Percentiles rank a stretch among this genome's conserved stretches.
These are phyloP conservation scores for Cladosporium sp. DNA, from an alignment of 2,329 filamentous ascomycete species.

Conservation along the genomic window DNA sequence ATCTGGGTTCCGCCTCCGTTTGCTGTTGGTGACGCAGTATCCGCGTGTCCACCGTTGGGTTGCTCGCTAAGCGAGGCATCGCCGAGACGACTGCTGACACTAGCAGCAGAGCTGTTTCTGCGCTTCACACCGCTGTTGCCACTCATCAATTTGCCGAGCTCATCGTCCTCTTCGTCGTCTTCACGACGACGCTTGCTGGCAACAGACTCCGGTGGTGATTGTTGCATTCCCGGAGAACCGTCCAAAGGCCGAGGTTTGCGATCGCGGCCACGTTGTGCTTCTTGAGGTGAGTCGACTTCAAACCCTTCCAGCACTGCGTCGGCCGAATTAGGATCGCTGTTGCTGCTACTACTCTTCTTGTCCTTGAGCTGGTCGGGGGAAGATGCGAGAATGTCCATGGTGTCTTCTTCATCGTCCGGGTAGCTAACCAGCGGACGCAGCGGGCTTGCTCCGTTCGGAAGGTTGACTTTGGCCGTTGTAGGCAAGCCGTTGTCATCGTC, in stretches of 20 bases:
- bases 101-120: conserved; percentile 34
- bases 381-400: conserved; percentile 53
- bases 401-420: conserved; percentile 53
- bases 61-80: conserved; percentile 22
- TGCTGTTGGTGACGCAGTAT: conserved; percentile 14
- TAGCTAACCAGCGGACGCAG: conserved; percentile 84
- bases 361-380: conserved; percentile 41
- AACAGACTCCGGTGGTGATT: conserved; percentile 66
- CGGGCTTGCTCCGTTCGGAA: conserved; percentile 61
- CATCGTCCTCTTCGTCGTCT: conserved; percentile 90
- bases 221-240: conserved; percentile 29
- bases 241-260: conserved; percentile 25
- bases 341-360: conserved; percentile 26
- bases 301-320: conserved; percentile 17
- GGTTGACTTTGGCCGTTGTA: conserved; percentile 28
- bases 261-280: conserved; percentile 17
- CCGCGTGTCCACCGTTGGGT: conserved; percentile 17
- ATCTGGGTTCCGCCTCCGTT: conserved; percentile 23
- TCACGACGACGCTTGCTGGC: conserved; percentile 88
- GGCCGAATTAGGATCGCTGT: conserved; percentile 20
- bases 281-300: conserved; percentile 19
- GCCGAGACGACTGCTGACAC: conserved; percentile 15
- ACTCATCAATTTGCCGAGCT: conserved; percentile 72
- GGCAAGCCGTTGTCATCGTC: conserved; percentile 30
- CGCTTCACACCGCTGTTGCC: conserved; percentile 37